Base-by-base conservation (phyloP, 179 eudicot species). In the Heliamphora pulchella region DNA sequence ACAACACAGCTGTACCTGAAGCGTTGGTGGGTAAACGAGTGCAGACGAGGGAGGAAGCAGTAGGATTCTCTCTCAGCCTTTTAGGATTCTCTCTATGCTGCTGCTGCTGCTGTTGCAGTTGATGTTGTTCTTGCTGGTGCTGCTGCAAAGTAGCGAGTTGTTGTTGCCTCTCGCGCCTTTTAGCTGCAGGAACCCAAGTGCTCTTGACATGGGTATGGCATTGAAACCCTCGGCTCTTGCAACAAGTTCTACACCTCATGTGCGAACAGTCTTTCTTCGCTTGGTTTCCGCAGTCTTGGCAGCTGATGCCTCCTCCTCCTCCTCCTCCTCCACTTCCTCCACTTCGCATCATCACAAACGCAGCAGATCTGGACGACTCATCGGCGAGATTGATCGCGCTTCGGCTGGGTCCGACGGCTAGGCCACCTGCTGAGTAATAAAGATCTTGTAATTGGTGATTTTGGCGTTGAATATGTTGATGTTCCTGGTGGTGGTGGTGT, bases 261-360 rank as follows among this genome's bases (percentile, higher is more conserved):
- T 94, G 92, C 0, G 76, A 17, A 67, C 98, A 94, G 57, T 93
- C 98, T 59, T 90, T 94, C 85, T 94, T 94, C 0, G 98, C 98
- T 83, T 94, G 98, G 78, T 94, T 94, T 0, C 98, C 98, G 61
- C 98, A 94, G 55, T 94, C 98, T 41, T 91, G 97, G 63, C 98
- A 94, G 76, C 89, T 89, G 0, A 91, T 84, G 0, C 81, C 82
- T 0, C 82, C 89, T 5, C 86, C 87, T 2, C 88, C 80, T 14
- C 85, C 50, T 2, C 83, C 17, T 1, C 73, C 74, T 6, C 55
- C 20, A 5, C 50, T 18, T 5, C 74, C 67, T 3, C 88, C 78
- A 14, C 84, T 54, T 2, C 84, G 75, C 80, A 80, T 81, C 89
- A 86, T 85, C 86, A 84, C 85, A 64, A 78, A 9, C 8, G 46